These are phyloP conservation scores for Melocanna baccifera DNA, from an alignment of 176 grass and related monocot genomes.

Conservation along the genomic window DNA sequence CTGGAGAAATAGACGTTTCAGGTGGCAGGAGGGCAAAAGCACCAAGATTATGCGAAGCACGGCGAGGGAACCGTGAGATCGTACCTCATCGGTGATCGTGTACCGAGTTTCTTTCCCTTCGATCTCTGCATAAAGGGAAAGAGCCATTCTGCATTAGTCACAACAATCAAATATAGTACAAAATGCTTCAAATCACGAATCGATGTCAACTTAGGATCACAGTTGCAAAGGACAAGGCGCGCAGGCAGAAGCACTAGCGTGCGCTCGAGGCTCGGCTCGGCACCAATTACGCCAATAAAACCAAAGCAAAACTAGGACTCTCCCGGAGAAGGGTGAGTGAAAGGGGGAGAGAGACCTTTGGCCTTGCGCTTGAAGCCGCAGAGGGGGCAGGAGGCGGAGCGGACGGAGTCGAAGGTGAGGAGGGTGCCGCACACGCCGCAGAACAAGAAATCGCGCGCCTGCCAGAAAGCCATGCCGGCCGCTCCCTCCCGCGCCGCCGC, in stretches of 20 bases:
- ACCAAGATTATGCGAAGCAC: neutral
- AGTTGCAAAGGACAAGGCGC: neutral
- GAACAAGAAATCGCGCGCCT: constrained; percentile 79
- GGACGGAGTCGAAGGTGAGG: constrained; percentile 57
- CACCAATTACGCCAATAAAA: neutral
- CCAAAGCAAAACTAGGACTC: neutral
- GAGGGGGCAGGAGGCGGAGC: constrained; percentile 53
- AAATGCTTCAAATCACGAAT: neutral
- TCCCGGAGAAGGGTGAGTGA: neutral
- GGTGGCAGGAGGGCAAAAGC: neutral
- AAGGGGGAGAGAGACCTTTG: constrained; percentile 37
- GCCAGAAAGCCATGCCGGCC: constrained; percentile 55
- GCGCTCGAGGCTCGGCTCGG: neutral
- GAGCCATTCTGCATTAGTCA: neutral
- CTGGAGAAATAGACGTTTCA: neutral
- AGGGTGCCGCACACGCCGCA: constrained; percentile 75
- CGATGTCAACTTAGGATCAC: neutral
- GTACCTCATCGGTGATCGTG: constrained; percentile 53
- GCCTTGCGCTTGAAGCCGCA: constrained; percentile 83
- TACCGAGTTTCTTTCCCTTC: constrained; percentile 64
- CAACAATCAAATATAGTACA: neutral
- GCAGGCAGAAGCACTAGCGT: too few relatives aligned
- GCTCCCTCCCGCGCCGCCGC: neutral
- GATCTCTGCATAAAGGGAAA: constrained; percentile 37
- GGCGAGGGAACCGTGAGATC: neutral